Evolutionary conservation across 345 rosid species (phyloP), one percentile per base, ranked within the genome.

Genomic region (Bretschneidera sinensis): DNA sequence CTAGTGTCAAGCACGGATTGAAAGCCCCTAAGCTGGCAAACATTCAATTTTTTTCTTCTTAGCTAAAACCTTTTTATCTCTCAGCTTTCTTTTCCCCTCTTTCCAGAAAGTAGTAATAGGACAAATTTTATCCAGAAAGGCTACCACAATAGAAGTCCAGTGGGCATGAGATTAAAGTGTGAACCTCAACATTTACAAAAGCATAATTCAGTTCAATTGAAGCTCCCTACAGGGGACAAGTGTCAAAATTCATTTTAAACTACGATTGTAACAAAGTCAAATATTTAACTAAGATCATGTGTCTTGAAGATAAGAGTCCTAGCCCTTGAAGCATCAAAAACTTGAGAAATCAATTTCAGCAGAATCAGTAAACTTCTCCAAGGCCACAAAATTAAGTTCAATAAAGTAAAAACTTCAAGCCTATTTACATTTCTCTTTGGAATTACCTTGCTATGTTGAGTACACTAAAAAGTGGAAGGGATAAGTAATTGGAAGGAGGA

Each of bases 381-480:
- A 39, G 33, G 45, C 45, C 45, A 39, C 4, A 39, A 28, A 8
- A 28, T 28, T 8, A 28, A 28, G 5, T 28, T 28, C 33, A 28
- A n/a, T n/a, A n/a, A 28, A 28, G 33, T 2, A 28, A 28, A 28
- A 3, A 28, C 8, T 28, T 28, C 5, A 28, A 28, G 8, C 33
- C 33, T 28, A 28, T 28, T 39, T 39, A 13, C 45, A 5, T 11
- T 11, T 11, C 11, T 39, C 9, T 39, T 39, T 13, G 2, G 11
- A 54, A 17, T 54, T 81, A 90, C 99, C 99, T 90, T 69, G 99
- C 99, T 51, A 94, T 87, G 79, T 82, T 85, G 61, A 90, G 95
- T 51, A 86, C 81, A 24, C 97, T 94, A 70, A 86, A 70, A 66
- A 94, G 91, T 43, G 99, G 99, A 73, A 94, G 76, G 43, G 96